Conservation (phyloP, 2,329 filamentous ascomycete species). For the Oidium heveae region DNA sequence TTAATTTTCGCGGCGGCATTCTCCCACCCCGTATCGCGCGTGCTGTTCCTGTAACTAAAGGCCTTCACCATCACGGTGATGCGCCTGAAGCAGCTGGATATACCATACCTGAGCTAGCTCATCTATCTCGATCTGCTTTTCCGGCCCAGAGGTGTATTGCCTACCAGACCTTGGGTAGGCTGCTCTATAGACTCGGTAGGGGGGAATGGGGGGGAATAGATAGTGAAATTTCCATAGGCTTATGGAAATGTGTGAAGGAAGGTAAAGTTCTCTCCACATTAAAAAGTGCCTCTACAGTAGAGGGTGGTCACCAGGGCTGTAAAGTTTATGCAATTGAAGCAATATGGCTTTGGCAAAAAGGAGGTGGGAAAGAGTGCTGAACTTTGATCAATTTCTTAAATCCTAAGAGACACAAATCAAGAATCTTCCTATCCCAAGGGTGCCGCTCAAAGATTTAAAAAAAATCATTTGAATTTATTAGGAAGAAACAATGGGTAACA, state of each 20-base stretch:
- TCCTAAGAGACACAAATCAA: too few relatives aligned
- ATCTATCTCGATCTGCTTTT: slow-evolving; percentile 56
- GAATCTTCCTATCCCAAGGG: too few relatives aligned
- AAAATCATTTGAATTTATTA: too few relatives aligned
- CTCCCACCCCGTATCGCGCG: slow-evolving; percentile 54
- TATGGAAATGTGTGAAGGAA: slow-evolving; percentile 63
- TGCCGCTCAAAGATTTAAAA: too few relatives aligned
- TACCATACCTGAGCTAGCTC: slow-evolving; percentile 65
- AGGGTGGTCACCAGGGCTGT: slow-evolving; percentile 50
- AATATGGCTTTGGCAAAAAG: slow-evolving; percentile 43
- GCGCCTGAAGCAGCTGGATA: slow-evolving; percentile 89
- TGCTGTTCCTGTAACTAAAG: slow-evolving; percentile 47
- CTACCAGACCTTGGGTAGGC: slow-evolving; percentile 68
- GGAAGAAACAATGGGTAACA: too few relatives aligned
- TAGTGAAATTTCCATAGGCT: slow-evolving; percentile 41
- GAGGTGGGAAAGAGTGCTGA: slow-evolving; percentile 11
- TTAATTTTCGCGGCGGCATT: slow-evolving; percentile 63
- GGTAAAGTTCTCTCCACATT: slow-evolving; percentile 55
- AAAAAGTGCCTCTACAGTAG: slow-evolving; percentile 44
- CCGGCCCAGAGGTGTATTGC: slow-evolving; percentile 75
- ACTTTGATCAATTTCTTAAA: too few relatives aligned
- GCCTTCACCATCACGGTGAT: slow-evolving; percentile 79
- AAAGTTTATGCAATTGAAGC: slow-evolving; percentile 71
- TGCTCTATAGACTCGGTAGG: slow-evolving; percentile 59
- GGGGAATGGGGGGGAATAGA: slow-evolving; percentile 45